phyloP scores from a whole-genome alignment of 768 basidiomycete genomes.

The Dioszegia crocea region DNA sequence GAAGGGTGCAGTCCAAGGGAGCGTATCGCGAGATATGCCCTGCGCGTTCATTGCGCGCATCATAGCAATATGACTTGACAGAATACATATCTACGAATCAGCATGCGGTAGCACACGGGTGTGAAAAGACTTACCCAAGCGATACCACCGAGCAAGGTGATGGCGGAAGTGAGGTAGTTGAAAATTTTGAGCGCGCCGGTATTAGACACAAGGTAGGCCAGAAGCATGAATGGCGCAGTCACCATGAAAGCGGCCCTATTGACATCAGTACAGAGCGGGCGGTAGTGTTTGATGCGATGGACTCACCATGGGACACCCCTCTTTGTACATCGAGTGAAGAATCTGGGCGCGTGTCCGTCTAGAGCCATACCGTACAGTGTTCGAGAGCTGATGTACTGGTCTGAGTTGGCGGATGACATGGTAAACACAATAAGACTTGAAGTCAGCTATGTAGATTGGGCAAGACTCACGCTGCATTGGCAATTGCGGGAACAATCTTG shows the following conservation, averaged over 20 bases:
- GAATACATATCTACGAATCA: constrained; percentile 42
- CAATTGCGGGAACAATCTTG: constrained; percentile 41
- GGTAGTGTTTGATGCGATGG: too few relatives aligned
- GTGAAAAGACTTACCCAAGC: too few relatives aligned
- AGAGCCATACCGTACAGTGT: constrained; percentile 51
- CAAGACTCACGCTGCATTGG: constrained; percentile 50
- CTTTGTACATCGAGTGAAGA: constrained; percentile 56
- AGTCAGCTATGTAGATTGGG: too few relatives aligned
- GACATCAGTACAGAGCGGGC: constrained; percentile 28
- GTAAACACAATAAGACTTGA: too few relatives aligned
- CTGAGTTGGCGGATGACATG: constrained; percentile 43
- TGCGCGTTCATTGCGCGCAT: constrained; percentile 36
- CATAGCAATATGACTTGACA: constrained; percentile 29
- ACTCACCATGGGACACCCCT: constrained; percentile 59
- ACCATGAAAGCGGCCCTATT: constrained; percentile 37
- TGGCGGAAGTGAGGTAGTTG: constrained; percentile 29
- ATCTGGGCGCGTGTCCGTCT: constrained; percentile 52
- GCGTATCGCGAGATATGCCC: constrained; percentile 54
- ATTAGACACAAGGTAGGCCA: background rate
- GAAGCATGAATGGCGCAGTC: constrained; percentile 1
- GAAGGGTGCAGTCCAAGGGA: constrained; percentile 49
- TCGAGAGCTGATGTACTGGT: constrained; percentile 44
- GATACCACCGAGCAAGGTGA: constrained; percentile 31
- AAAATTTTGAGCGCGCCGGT: background rate
- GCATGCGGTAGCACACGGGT: too few relatives aligned